Conservation (phyloP, 192 early-diverging fungal species). For the Coemansia sp. region DNA sequence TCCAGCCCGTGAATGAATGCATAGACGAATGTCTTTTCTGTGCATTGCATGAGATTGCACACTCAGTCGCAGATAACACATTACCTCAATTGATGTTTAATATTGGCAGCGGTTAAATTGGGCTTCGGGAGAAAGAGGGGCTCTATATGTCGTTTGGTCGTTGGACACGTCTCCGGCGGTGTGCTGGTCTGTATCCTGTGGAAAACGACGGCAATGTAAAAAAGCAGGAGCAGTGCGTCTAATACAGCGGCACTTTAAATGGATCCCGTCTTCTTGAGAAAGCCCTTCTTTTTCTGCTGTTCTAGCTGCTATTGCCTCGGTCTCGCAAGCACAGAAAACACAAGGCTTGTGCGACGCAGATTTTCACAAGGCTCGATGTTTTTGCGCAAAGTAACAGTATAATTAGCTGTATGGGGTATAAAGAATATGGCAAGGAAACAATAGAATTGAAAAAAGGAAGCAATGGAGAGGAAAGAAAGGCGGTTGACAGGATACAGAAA, state of each 20-base stretch:
- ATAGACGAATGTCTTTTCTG: not conserved
- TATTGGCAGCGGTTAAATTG: slow-evolving; percentile 2
- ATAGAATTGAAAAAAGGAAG: not conserved
- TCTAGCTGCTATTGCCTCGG: not conserved
- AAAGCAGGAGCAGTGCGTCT: slow-evolving; percentile 8
- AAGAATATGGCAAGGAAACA: not conserved
- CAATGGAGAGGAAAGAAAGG: not conserved
- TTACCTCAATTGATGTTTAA: not conserved
- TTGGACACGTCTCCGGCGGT: not conserved
- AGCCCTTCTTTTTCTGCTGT: not conserved
- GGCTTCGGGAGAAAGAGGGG: not conserved
- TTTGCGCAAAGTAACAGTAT: not conserved
- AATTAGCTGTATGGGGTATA: not conserved
- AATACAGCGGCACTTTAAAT: slow-evolving; percentile 10
- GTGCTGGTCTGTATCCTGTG: not conserved
- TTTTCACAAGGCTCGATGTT: not conserved
- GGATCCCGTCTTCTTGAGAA: not conserved
- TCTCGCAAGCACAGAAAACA: not conserved
- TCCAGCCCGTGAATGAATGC: not conserved
- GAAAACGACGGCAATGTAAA: not conserved
- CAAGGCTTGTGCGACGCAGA: not conserved
- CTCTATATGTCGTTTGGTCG: not conserved
- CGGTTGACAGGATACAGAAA: not conserved
- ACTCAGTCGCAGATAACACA: not conserved
- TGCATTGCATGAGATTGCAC: not conserved